Conservation (phyloP, 495 filamentous ascomycete genomes). For the Bacidia rubella region DNA sequence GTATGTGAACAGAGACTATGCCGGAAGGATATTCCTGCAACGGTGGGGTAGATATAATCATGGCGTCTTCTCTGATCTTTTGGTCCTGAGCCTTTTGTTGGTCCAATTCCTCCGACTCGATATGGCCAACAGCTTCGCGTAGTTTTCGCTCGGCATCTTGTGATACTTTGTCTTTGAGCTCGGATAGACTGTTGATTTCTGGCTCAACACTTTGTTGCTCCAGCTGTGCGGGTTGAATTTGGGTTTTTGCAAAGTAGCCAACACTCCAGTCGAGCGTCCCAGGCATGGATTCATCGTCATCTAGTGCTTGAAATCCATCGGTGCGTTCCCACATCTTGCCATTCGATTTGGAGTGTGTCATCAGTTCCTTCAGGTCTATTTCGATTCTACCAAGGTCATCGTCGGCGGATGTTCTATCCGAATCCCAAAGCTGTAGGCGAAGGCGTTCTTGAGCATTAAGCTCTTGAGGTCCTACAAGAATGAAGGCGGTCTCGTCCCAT, state of each 20-base stretch:
- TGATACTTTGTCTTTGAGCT: conserved; percentile 39
- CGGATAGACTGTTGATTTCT: conserved; percentile 35
- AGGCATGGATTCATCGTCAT: conserved; percentile 51
- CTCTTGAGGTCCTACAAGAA: conserved; percentile 54
- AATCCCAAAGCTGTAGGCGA: conserved; percentile 58
- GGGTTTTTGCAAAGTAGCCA: conserved; percentile 53
- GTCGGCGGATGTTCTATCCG: conserved; percentile 52
- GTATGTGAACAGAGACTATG: conserved; percentile 54
- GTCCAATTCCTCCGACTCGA: conserved; percentile 39
- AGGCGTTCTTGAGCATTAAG: conserved; percentile 59
- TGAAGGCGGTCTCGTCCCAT: conserved; percentile 53
- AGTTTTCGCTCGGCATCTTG: conserved; percentile 41
- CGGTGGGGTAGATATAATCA: conserved; percentile 48
- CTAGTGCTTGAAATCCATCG: conserved; percentile 46
- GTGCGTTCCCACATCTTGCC: conserved; percentile 41
- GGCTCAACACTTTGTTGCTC: conserved; percentile 38
- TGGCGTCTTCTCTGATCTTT: conserved; percentile 31
- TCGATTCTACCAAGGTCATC: conserved; percentile 60
- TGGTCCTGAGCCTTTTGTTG: conserved; percentile 52
- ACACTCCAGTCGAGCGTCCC: conserved; percentile 57
- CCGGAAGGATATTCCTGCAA: conserved; percentile 42
- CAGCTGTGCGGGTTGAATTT: conserved; percentile 41
- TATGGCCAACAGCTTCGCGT: conserved; percentile 40
- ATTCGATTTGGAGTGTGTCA: conserved; percentile 37
- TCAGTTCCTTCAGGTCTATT: conserved; percentile 48